phyloP scores from a whole-genome alignment of 2,329 filamentous ascomycete species.

The Leptoxyphium fumago region DNA sequence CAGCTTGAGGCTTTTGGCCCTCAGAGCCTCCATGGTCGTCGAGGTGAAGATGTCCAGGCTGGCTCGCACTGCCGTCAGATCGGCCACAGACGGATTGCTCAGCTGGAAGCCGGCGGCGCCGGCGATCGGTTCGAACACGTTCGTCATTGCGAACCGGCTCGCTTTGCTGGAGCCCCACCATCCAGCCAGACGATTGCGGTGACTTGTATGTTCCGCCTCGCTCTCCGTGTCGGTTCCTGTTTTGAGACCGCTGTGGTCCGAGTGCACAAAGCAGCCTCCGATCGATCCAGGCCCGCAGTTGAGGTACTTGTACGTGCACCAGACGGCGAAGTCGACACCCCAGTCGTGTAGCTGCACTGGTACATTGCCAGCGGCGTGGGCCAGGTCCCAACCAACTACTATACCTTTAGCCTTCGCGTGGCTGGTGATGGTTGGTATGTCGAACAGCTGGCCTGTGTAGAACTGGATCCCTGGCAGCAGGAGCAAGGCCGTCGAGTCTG shows the following conservation, averaged over 20 bases:
- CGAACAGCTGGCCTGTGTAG: conserved; percentile 79
- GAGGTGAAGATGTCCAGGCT: conserved; percentile 60
- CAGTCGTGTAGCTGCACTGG: conserved; percentile 68
- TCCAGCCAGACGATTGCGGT: conserved; percentile 54
- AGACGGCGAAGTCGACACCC: conserved; percentile 81
- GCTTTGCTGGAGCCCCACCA: conserved; percentile 79
- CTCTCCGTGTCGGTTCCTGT: conserved; percentile 6
- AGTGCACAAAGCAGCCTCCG: conserved; percentile 67
- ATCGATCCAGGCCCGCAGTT: conserved; percentile 75
- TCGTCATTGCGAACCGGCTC: conserved; percentile 70
- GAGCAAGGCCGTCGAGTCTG: conserved; percentile 56
- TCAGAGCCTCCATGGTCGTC: conserved; percentile 53
- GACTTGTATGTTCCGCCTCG: conserved; percentile 25
- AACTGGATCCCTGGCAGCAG: conserved; percentile 82
- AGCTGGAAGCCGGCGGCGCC: conserved; percentile 73
- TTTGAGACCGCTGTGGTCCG: conserved; percentile 49
- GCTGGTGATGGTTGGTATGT: conserved; percentile 65
- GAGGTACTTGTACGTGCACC: conserved; percentile 93
- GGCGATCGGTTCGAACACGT: conserved; percentile 58
- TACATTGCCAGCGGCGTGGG: conserved; percentile 76
- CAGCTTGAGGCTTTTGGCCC: conserved; percentile 55
- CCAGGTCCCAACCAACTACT: conserved; percentile 73
- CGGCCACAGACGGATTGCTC: conserved; percentile 70
- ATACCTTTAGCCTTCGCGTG: conserved; percentile 60
- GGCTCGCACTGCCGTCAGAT: conserved; percentile 59